Evolutionary conservation across 1,139 yeast genomes (phyloP).

Genomic region (Pichia sp.): DNA sequence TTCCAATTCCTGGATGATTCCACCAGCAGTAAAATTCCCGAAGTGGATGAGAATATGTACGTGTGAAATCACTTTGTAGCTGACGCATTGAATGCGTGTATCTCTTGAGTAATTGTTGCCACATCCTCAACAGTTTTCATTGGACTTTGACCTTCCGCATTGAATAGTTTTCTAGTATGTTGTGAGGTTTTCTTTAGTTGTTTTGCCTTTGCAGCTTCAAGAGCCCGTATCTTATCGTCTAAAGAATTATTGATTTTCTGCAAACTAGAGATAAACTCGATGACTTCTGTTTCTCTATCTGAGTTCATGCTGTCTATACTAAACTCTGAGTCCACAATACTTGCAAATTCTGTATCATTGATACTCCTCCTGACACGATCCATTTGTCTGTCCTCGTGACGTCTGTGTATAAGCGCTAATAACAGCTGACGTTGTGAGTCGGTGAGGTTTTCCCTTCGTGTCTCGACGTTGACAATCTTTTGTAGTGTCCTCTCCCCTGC

Average conservation of each 20-base stretch:
- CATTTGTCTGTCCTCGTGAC: slow-evolving; percentile 5
- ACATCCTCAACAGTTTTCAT: background rate
- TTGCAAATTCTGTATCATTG: background rate
- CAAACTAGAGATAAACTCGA: slow-evolving; percentile 2
- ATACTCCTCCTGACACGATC: slow-evolving; percentile 5
- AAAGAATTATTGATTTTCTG: slow-evolving; percentile 2
- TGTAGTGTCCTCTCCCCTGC: slow-evolving; percentile 4
- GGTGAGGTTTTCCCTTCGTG: slow-evolving; percentile 1
- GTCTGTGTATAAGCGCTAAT: slow-evolving; percentile 3
- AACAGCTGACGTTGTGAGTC: slow-evolving; percentile 3
- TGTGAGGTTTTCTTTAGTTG: too few relatives aligned
- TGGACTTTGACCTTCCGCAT: too few relatives aligned
- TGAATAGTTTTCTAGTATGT: too few relatives aligned
- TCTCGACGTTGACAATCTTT: slow-evolving; percentile 1
- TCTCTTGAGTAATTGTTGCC: background rate
- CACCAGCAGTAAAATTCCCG: slow-evolving; percentile 21
- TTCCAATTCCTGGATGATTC: slow-evolving; percentile 43
- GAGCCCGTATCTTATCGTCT: background rate
- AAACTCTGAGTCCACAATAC: background rate
- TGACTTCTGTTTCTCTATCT: slow-evolving; percentile 1
- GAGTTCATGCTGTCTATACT: background rate
- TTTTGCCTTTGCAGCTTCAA: too few relatives aligned
- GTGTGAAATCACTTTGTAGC: slow-evolving; percentile 9
- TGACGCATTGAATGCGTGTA: background rate
- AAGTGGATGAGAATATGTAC: slow-evolving; percentile 21